phyloP scores from a whole-genome alignment of 2,329 filamentous ascomycete genomes.

The Achaetomium macrosporum region DNA sequence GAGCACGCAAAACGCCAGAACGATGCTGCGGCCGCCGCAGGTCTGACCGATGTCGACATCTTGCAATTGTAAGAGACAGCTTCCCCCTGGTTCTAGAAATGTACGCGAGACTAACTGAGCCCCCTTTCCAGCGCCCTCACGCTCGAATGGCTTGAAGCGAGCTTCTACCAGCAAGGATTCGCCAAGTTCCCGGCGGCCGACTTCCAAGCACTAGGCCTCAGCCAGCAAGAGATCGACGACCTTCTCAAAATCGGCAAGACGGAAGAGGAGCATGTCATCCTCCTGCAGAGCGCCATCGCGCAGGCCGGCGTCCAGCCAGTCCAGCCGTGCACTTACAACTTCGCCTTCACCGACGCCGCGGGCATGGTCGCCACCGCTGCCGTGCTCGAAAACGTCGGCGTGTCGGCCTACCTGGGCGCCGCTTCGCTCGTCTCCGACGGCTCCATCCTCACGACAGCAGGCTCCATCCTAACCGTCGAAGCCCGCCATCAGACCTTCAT shows the following conservation, averaged over 20 bases:
- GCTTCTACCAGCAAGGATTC: conserved; percentile 68
- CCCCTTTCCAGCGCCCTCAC: conserved; percentile 53
- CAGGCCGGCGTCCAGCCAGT: conserved; percentile 60
- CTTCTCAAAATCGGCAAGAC: conserved; percentile 57
- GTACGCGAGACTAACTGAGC: conserved; percentile 18
- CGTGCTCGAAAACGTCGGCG: conserved; percentile 66
- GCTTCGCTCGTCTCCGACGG: conserved; percentile 57
- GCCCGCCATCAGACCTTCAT: conserved; percentile 69
- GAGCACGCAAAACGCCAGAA: conserved; percentile 46
- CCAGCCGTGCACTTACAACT: conserved; percentile 65
- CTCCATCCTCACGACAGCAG: conserved; percentile 59
- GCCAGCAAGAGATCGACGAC: conserved; percentile 48
- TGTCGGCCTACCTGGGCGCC: conserved; percentile 68
- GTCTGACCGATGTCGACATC: conserved; percentile 49
- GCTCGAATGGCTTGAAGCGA: conserved; percentile 67
- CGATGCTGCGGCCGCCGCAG: conserved; percentile 40
- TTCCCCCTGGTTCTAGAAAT: not conserved
- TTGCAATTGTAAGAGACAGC: conserved; percentile 48
- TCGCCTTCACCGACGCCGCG: conserved; percentile 58
- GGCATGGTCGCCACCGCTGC: conserved; percentile 64
- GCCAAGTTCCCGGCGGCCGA: conserved; percentile 58
- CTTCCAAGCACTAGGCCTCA: conserved; percentile 58
- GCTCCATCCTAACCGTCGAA: conserved; percentile 66
- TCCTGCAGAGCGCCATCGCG: conserved; percentile 55
- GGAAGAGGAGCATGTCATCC: conserved; percentile 57